These are phyloP conservation scores for Rubus idaeus DNA, from an alignment of 306 rosid genomes.

Conservation along the genomic window DNA sequence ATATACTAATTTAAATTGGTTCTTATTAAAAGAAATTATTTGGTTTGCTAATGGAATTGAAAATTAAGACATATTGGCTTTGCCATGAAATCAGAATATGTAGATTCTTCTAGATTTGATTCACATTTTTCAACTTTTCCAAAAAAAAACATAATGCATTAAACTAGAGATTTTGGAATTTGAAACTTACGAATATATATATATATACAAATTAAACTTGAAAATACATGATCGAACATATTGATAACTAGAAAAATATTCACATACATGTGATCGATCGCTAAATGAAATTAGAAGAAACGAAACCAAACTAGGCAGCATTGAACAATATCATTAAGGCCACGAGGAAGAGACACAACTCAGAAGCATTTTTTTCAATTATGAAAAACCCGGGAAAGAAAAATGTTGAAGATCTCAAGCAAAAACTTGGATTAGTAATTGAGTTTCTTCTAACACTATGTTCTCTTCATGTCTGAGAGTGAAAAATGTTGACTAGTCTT, in stretches of 20 bases:
- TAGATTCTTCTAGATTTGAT: neutral
- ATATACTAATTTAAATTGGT: neutral
- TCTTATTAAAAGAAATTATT: neutral
- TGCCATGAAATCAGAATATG: neutral
- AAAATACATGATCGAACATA: neutral
- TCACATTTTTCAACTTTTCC: too few relatives aligned
- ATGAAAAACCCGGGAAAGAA: slow-evolving; percentile 27
- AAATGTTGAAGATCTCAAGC: slow-evolving; percentile 23
- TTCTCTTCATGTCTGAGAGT: neutral
- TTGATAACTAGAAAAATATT: too few relatives aligned
- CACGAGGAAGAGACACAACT: slow-evolving; percentile 1
- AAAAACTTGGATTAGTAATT: slow-evolving; percentile 2
- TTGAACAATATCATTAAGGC: neutral
- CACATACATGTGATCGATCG: neutral
- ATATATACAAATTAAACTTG: too few relatives aligned
- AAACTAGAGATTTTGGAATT: too few relatives aligned
- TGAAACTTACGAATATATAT: too few relatives aligned
- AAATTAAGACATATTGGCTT: neutral
- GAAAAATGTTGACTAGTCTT: neutral
- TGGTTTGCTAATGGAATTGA: neutral
- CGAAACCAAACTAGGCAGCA: neutral
- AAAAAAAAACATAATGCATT: too few relatives aligned
- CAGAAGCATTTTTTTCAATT: neutral
- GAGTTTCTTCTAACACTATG: neutral
- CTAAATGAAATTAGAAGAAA: neutral